These are phyloP conservation scores for Colletotrichum tamarilloi DNA, from an alignment of 2,329 filamentous ascomycete species.

Conservation along the genomic window DNA sequence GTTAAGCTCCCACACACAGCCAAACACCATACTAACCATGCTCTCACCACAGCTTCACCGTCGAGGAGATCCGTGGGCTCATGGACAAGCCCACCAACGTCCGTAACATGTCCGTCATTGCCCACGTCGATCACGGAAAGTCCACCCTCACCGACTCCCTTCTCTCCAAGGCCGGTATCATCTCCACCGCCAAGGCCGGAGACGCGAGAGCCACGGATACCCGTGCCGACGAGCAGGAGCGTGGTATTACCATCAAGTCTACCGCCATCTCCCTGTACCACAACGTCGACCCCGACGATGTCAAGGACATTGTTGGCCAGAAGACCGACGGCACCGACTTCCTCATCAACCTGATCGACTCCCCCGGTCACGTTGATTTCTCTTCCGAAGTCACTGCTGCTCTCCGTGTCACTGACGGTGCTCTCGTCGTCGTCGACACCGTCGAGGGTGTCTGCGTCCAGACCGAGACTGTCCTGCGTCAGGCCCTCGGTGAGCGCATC, in stretches of 20 bases:
- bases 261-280: slow-evolving; percentile 99
- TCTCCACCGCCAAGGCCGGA: slow-evolving; percentile 97
- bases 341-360: slow-evolving; percentile 99
- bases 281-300: slow-evolving; percentile 83
- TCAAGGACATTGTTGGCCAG: slow-evolving; percentile 93
- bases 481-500: slow-evolving; percentile 99
- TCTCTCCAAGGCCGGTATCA: slow-evolving; percentile 99
- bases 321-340: slow-evolving; percentile 94
- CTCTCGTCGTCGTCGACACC: slow-evolving; percentile 99
- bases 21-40: slow-evolving; percentile 58
- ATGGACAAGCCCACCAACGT: slow-evolving; percentile 85
- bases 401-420: slow-evolving; percentile 99
- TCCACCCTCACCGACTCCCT: slow-evolving; percentile 99
- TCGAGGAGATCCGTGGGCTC: slow-evolving; percentile 86
- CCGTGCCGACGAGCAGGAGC: slow-evolving; percentile 96
- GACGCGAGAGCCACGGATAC: slow-evolving; percentile 97
- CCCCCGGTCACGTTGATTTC: slow-evolving; percentile 99
- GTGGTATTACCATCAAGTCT: slow-evolving; percentile 99
- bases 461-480: slow-evolving; percentile 99
- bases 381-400: slow-evolving; percentile 99
- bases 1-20: slow-evolving; percentile 45
- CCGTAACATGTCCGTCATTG: slow-evolving; percentile 99
- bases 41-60: slow-evolving; percentile 82
- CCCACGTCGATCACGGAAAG: slow-evolving; percentile 99
- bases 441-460: slow-evolving; percentile 99